phyloP scores from a whole-genome alignment of 768 basidiomycete genomes.

The Hygrophorus pudorinus region DNA sequence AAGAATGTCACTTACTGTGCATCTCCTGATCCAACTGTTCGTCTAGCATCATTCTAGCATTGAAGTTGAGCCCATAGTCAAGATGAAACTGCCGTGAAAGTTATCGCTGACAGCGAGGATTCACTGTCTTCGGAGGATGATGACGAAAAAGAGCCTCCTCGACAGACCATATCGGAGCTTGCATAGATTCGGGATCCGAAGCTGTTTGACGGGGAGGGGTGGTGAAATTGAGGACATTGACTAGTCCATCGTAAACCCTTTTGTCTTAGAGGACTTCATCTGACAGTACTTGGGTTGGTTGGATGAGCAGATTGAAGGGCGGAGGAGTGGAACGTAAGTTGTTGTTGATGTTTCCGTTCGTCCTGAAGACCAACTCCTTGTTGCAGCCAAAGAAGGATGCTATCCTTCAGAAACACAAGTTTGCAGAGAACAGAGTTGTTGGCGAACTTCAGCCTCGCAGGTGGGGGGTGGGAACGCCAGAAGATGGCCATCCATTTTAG shows the following conservation, averaged over 20 bases:
- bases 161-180: constrained; percentile 53
- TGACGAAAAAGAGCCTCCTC: constrained; percentile 25
- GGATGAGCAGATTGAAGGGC: constrained; percentile 88
- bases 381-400: constrained; percentile 62
- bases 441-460: not conserved
- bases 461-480: constrained; percentile 30
- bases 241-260: constrained; percentile 31
- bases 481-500: constrained; percentile 52
- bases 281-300: constrained; percentile 40
- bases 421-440: constrained; percentile 46
- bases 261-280: not conserved
- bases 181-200: constrained; percentile 70
- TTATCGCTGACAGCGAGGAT: constrained; percentile 41
- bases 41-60: constrained; percentile 85
- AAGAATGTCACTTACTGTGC: constrained; percentile 80
- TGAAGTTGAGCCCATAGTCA: too few species aligned
- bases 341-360: not conserved
- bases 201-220: constrained; percentile 69
- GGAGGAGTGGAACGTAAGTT: constrained; percentile 74
- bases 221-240: constrained; percentile 54
- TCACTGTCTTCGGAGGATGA: constrained; percentile 28
- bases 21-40: constrained; percentile 92
- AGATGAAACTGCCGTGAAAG: constrained; percentile 37
- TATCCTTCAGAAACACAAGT: constrained; percentile 68
- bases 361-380: not conserved